A percentile compares a stretch with the other conserved stretches of the same genome.
Evolutionary conservation across 2,329 filamentous ascomycete genomes (phyloP).

Genomic region (Pseudocercospora eumusae): DNA sequence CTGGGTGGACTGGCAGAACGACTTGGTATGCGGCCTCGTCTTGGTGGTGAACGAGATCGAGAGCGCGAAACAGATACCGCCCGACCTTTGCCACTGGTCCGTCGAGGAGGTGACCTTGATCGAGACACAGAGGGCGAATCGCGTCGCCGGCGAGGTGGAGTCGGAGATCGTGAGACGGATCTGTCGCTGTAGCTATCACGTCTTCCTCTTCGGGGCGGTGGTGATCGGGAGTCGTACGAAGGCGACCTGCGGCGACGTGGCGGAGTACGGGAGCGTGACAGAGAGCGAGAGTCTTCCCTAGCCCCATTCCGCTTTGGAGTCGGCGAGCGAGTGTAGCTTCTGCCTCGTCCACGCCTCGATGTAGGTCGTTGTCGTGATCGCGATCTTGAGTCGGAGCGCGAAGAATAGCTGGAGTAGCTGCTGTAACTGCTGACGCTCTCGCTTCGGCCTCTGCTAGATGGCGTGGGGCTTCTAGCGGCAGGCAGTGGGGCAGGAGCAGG

Average conservation of each 20-base stretch:
- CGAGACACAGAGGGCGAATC: constrained; percentile 18
- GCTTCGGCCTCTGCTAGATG: constrained; percentile 62
- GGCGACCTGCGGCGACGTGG: constrained; percentile 25
- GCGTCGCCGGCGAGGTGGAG: constrained; percentile 20
- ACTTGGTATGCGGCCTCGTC: constrained; percentile 30
- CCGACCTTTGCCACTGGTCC: constrained; percentile 25
- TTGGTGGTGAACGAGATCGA: constrained; percentile 33
- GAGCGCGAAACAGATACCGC: constrained; percentile 35
- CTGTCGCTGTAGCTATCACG: constrained; percentile 10
- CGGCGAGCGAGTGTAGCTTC: constrained; percentile 21
- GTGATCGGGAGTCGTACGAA: constrained; percentile 34
- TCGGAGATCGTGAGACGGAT: constrained; percentile 25
- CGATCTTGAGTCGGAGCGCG: constrained; percentile 37
- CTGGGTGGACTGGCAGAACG: constrained; percentile 30
- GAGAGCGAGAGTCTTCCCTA: constrained; percentile 17
- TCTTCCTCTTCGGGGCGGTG: constrained; percentile 25
- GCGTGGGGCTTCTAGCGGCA: constrained; percentile 47
- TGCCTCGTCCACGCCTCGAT: constrained; percentile 24
- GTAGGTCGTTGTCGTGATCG: constrained; percentile 35
- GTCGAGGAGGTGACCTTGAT: constrained; percentile 38
- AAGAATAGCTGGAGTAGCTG: constrained; percentile 72
- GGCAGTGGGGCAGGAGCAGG: constrained; percentile 71
- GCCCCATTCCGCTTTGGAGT: constrained; percentile 20
- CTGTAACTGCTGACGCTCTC: constrained; percentile 73
- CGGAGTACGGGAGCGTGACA: constrained; percentile 25